These are phyloP conservation scores for Xylogone sp. DNA, from an alignment of 2,329 filamentous ascomycete species.

Conservation along the genomic window DNA sequence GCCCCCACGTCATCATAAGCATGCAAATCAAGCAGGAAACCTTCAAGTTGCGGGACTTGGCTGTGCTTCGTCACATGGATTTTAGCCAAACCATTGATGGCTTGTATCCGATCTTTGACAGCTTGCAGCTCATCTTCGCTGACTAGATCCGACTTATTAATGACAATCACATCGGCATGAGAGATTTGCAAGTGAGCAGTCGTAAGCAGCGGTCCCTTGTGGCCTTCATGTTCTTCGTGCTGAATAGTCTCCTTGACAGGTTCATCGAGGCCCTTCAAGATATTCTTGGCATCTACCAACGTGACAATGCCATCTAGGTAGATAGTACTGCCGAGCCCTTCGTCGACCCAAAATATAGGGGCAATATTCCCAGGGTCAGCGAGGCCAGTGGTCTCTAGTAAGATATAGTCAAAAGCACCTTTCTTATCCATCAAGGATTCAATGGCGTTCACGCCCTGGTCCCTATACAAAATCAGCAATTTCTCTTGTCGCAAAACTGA, in stretches of 20 bases:
- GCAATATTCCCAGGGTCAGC: constrained; percentile 95
- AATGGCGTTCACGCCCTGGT: constrained; percentile 89
- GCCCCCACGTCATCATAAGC: constrained; percentile 82
- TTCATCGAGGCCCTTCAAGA: constrained; percentile 77
- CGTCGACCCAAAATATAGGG: constrained; percentile 96
- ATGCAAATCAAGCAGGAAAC: constrained; percentile 82
- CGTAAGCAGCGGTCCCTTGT: constrained; percentile 69
- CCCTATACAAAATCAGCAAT: constrained; percentile 45
- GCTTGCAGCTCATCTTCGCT: constrained; percentile 61
- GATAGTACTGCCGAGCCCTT: constrained; percentile 89
- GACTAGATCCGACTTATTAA: constrained; percentile 92
- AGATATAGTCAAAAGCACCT: constrained; percentile 93
- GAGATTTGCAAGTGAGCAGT: constrained; percentile 96
- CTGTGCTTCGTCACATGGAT: constrained; percentile 79
- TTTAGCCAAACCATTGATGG: constrained; percentile 87
- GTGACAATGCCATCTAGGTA: constrained; percentile 97
- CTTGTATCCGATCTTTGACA: constrained; percentile 67
- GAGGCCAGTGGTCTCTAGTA: constrained; percentile 92
- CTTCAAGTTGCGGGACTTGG: constrained; percentile 76
- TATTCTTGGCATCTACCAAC: constrained; percentile 91
- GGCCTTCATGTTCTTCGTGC: constrained; percentile 45
- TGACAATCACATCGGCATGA: constrained; percentile 89
- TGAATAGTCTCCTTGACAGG: constrained; percentile 49
- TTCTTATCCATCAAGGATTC: constrained; percentile 93
- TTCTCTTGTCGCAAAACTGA: neutral